Base-by-base conservation (phyloP, 2,329 filamentous ascomycete genomes). In the Teratosphaeria viscida region DNA sequence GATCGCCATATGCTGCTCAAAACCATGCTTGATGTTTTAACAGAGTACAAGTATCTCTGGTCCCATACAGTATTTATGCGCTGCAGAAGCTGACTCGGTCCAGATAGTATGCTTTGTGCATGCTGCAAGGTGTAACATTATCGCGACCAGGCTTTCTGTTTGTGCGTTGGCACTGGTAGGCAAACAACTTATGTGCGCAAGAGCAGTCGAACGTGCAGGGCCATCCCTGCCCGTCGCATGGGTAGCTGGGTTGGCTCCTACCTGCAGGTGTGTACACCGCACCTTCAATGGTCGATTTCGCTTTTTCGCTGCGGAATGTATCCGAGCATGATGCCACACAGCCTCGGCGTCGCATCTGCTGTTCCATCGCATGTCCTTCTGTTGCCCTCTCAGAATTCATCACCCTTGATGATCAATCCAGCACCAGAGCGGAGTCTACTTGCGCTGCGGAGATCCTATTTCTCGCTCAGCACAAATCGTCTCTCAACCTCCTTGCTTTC, bases 401-500 rank as follows among this genome's bases (percentile, higher is more conserved):
- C 19, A n/a, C 23, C 19, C n/a, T n/a, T 49, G 43, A 49, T n/a
- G 43, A 49, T 10, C 43, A 49, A n/a, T 49, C 43, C n/a, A 49
- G 43, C 43, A 49, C 16, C 43, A 49, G 43, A 49, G 43, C 43
- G 43, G 23, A 49, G 43, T 23, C 43, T 19, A 49, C 16, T 19
- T 49, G 43, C 43, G 43, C 43, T 54, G 39, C 54, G 56, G 27
- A 56, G 19, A 27, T 27, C 43, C 63, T 57, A 70, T 59, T 71
- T 73, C 59, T 71, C 72, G 6, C 65, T 71, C 58, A 81, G 70
- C 23, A 81, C 78, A 67, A 79, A 80, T 61, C 77, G 70, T 64
- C 78, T 72, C 69, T 81, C 78, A 39, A 81, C 78, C 67, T 77
- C 77, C 69, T 75, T 75, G 63, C 75, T 72, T 63, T 76, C 75